Evolutionary conservation across 2,329 filamentous ascomycete genomes (phyloP), one percentile per base, ranked within the genome.

Genomic region (Beauveria caledonica): DNA sequence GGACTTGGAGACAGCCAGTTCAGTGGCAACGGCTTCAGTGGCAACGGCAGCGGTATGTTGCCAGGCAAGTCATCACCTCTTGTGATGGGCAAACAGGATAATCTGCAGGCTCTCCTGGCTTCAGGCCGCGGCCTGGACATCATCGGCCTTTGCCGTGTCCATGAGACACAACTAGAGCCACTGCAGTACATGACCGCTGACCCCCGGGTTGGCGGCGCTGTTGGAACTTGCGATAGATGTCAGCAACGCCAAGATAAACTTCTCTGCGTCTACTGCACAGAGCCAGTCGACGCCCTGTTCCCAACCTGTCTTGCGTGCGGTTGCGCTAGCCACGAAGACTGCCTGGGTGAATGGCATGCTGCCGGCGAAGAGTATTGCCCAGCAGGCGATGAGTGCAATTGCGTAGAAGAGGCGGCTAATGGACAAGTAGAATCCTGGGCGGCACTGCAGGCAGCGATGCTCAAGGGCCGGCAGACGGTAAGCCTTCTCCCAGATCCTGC

Each of bases 311-410:
- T 88, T 3, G 78, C 79, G 11, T 88, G 85, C 64, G 85, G 85
- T 13, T 88, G 85, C 64, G 80, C 80, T 8, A 79, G 77, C 56
- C 85, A 88, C 68, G 80, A 85, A 50, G 70, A 74, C 9, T 88
- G 85, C 63, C 75, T 85, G 17, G 77, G 76, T 2, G 81, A 84
- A 66, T 86, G 83, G 82, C 81, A 84, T 64, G 78, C 75, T 7
- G 77, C 78, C 6, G 81, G 81, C 23, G 82, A 85, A 69, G 78
- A 73, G 1, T 71, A 79, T 51, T 88, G 85, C 60, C 83, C 85
- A 0, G 84, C 83, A 0, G 85, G 84, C 1, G 85, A 87, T 66
- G 85, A 87, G 67, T 88, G 85, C 66, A 76, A 82, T 62, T 88
- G 85, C 65, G 76, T 80, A 0, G 76, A 80, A 15, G 80, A 86